A percentile compares a stretch with the other conserved stretches of the same genome.
phyloP scores from a whole-genome alignment of 805 yeast genomes.

The Scheffersomyces amazonensis region DNA sequence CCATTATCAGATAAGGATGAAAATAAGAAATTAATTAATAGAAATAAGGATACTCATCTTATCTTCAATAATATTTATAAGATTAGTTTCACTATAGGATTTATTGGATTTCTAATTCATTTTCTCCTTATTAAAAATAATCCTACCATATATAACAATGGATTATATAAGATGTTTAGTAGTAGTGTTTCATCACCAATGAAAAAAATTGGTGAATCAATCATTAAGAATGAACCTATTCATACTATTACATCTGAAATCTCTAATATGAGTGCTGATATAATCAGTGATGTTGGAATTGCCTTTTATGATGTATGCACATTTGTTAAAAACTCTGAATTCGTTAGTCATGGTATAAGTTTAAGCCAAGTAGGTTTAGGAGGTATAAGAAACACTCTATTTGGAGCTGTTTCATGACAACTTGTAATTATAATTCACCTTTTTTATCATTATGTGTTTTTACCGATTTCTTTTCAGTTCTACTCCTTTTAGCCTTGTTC shows the following conservation, averaged over 20 bases:
- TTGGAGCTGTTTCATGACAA: slow-evolving; percentile 13
- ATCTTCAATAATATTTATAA: slow-evolving; percentile 21
- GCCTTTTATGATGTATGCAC: slow-evolving; percentile 9
- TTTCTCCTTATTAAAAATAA: slow-evolving; percentile 24
- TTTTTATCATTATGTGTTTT: too few species aligned
- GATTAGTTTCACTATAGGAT: slow-evolving; percentile 36
- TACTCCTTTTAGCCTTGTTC: too few species aligned
- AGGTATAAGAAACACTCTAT: slow-evolving; percentile 24
- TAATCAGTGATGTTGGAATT: slow-evolving; percentile 8
- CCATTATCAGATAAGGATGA: slow-evolving; percentile 3
- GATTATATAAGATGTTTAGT: slow-evolving; percentile 5
- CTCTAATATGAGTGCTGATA: slow-evolving; percentile 6
- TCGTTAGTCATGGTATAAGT: slow-evolving; percentile 14
- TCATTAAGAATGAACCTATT: slow-evolving; percentile 7
- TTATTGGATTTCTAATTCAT: slow-evolving; percentile 37
- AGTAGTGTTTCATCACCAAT: not conserved
- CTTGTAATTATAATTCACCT: too few species aligned
- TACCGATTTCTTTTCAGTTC: too few species aligned
- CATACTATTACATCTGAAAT: slow-evolving; percentile 6
- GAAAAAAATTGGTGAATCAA: slow-evolving; percentile 3
- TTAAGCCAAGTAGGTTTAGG: slow-evolving; percentile 35
- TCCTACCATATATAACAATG: slow-evolving; percentile 8
- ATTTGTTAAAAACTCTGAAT: slow-evolving; percentile 14
- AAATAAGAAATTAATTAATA: slow-evolving; percentile 3
- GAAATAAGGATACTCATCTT: slow-evolving; percentile 10